Evolutionary conservation across 2,329 filamentous ascomycete species (phyloP).

Genomic region (Bimuria novae-zelandiae): DNA sequence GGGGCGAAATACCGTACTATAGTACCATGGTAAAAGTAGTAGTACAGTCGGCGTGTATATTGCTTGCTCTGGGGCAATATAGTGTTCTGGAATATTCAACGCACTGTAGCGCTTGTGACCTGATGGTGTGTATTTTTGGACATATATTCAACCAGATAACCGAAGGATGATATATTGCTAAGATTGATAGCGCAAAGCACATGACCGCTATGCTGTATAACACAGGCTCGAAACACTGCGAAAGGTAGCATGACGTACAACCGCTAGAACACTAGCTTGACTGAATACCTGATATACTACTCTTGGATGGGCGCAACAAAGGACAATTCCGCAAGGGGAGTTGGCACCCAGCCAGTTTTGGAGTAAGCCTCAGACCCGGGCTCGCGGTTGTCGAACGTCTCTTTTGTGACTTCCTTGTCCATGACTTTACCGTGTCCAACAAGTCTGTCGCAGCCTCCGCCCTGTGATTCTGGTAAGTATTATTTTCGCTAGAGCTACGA

Average conservation of each 20-base stretch:
- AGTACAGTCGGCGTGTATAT: neutral
- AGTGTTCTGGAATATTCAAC: neutral
- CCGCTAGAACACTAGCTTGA: neutral
- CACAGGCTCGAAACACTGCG: neutral
- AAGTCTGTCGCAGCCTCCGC: neutral
- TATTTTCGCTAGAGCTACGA: neutral
- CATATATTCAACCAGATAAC: neutral
- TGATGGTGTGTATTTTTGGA: neutral
- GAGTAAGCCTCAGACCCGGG: neutral
- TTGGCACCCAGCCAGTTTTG: neutral
- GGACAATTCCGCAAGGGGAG: neutral
- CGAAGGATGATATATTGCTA: neutral
- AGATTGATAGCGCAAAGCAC: neutral
- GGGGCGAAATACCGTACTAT: neutral
- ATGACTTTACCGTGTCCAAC: neutral
- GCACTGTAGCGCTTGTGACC: neutral
- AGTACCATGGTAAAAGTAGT: slow-evolving; percentile 1
- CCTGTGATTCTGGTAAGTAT: neutral
- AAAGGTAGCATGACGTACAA: neutral
- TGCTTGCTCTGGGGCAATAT: neutral
- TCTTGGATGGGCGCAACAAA: neutral
- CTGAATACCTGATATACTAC: neutral
- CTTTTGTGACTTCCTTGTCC: neutral
- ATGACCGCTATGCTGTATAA: neutral
- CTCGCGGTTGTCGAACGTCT: neutral